Percentiles rank a stretch among this genome's conserved stretches.
These are phyloP conservation scores for Sungouiozyma ichnusensis DNA, from an alignment of 805 yeast genomes.

Conservation along the genomic window DNA sequence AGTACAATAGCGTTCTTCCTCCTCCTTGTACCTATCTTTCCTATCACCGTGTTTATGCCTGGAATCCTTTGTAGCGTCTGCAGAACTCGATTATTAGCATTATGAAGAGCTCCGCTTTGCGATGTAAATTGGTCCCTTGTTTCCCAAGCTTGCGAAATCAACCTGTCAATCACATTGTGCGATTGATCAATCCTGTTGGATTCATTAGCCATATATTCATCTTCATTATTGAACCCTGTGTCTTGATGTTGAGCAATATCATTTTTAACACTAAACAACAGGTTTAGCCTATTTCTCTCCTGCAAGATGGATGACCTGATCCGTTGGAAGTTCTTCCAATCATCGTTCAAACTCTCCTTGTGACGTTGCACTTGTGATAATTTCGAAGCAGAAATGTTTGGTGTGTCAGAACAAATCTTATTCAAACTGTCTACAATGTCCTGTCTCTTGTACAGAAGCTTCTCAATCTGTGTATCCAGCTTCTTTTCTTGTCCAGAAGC, in stretches of 20 bases:
- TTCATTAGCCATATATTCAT: slow-evolving; percentile 73
- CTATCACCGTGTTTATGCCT: slow-evolving; percentile 64
- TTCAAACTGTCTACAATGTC: slow-evolving; percentile 42
- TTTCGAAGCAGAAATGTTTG: slow-evolving; percentile 57
- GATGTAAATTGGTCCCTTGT: slow-evolving; percentile 75
- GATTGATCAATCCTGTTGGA: slow-evolving; percentile 61
- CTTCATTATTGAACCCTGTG: slow-evolving; percentile 30
- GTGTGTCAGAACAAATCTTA: slow-evolving; percentile 45
- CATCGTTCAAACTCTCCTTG: slow-evolving; percentile 63
- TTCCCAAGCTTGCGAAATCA: slow-evolving; percentile 76
- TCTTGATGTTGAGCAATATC: slow-evolving; percentile 64
- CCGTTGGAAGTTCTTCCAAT: slow-evolving; percentile 49
- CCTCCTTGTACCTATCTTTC: slow-evolving; percentile 78
- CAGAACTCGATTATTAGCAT: slow-evolving; percentile 54
- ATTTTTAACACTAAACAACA: slow-evolving; percentile 63
- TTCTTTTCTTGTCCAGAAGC: slow-evolving; percentile 40
- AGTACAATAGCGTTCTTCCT: slow-evolving; percentile 81
- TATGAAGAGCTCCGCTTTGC: slow-evolving; percentile 56
- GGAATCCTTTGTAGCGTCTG: slow-evolving; percentile 63
- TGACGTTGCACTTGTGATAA: slow-evolving; percentile 77
- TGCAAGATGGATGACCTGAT: slow-evolving; percentile 51
- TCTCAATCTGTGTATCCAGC: slow-evolving; percentile 40
- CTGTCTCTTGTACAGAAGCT: slow-evolving; percentile 42
- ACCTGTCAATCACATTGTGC: slow-evolving; percentile 64
- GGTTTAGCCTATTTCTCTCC: slow-evolving; percentile 66